These are phyloP conservation scores for Spatholobus suberectus DNA, from an alignment of 306 rosid species.

Conservation along the genomic window DNA sequence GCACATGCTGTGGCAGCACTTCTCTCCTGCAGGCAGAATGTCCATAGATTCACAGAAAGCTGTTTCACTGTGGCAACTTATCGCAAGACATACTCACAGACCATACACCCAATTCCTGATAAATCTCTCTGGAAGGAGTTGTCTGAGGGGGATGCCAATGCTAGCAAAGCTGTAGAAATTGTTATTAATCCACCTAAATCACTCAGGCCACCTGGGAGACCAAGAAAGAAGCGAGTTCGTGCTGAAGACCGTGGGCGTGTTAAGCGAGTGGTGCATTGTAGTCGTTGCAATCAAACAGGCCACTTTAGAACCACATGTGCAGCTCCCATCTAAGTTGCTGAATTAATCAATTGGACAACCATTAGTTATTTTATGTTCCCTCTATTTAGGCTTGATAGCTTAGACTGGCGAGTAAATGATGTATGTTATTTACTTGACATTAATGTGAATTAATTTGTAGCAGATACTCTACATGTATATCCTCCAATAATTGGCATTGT, in stretches of 20 bases:
- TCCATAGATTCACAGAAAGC: slow-evolving; percentile 83
- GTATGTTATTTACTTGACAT: slow-evolving; percentile 40
- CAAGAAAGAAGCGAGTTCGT: slow-evolving; percentile 79
- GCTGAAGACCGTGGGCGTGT: slow-evolving; percentile 86
- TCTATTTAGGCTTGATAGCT: slow-evolving; percentile 41
- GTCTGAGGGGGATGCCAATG: slow-evolving; percentile 61
- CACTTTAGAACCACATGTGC: slow-evolving; percentile 90
- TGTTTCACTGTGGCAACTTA: slow-evolving; percentile 85
- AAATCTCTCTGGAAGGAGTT: slow-evolving; percentile 77
- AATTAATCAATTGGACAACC: neutral
- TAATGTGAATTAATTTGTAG: slow-evolving; percentile 48
- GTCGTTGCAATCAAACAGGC: slow-evolving; percentile 90
- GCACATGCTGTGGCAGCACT: slow-evolving; percentile 92
- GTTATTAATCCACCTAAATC: slow-evolving; percentile 75
- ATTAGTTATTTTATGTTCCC: slow-evolving; percentile 24
- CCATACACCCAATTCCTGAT: slow-evolving; percentile 87
- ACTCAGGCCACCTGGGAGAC: slow-evolving; percentile 81
- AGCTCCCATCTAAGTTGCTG: slow-evolving; percentile 60
- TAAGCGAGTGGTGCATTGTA: slow-evolving; percentile 83
- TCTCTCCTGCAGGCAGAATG: slow-evolving; percentile 83
- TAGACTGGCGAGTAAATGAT: slow-evolving; percentile 49
- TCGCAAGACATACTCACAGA: slow-evolving; percentile 81
- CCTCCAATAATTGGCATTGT: slow-evolving; percentile 34
- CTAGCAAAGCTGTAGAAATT: slow-evolving; percentile 46
- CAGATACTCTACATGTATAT: slow-evolving; percentile 45